These are phyloP conservation scores for Thermothielavioides terrestris DNA, from an alignment of 495 filamentous ascomycete genomes.

Conservation along the genomic window DNA sequence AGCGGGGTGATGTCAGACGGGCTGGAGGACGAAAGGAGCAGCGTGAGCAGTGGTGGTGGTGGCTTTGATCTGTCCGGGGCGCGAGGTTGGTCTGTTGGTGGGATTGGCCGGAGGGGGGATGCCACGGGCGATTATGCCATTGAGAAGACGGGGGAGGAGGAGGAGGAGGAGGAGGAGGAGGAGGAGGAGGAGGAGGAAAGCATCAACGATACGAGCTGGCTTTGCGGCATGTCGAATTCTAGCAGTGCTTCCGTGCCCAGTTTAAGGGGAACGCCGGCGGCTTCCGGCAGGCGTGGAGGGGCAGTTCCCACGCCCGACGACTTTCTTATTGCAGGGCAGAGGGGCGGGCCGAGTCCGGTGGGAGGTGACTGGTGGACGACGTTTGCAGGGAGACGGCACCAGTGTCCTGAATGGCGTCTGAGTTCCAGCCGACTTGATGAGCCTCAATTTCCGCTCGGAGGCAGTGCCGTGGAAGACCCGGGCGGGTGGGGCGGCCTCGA, in stretches of 20 bases:
- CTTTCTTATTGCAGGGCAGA: no score
- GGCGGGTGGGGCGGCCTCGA: background rate
- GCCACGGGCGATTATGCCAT: no score
- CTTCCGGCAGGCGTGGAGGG: no score
- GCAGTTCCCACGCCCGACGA: no score
- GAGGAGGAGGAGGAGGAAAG: background rate
- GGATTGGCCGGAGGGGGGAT: no score
- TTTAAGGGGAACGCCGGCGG: background rate
- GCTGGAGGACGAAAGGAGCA: no score
- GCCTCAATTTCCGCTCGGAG: no score
- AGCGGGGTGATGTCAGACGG: no score
- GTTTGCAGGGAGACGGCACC: background rate
- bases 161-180: background rate
- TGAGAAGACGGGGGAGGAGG: background rate
- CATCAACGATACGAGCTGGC: background rate
- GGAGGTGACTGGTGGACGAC: background rate
- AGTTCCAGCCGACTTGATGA: no score
- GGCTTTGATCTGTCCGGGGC: no score
- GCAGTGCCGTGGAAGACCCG: background rate
- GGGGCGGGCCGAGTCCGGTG: background rate
- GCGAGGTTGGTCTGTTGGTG: background rate
- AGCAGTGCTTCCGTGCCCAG: background rate
- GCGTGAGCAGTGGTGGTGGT: background rate
- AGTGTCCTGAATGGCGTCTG: no score
- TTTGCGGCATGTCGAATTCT: background rate